Evolutionary conservation across 2,329 filamentous ascomycete species (phyloP).

Genomic region (Alternaria sp.): DNA sequence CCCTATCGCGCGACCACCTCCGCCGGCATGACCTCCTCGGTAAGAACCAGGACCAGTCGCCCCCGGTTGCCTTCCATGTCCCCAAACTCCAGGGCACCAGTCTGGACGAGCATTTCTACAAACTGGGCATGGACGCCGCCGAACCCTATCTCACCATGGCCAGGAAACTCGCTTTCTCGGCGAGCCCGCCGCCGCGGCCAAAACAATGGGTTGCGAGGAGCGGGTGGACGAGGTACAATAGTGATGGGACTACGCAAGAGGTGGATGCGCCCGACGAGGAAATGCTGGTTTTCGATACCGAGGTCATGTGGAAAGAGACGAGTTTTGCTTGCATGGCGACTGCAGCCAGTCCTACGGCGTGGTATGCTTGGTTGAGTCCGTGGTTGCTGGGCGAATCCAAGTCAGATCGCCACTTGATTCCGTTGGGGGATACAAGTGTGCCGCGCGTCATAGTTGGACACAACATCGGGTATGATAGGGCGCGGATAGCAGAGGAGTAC

Average conservation of each 20-base stretch:
- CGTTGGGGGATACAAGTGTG: conserved; percentile 78
- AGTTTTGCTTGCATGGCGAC: conserved; percentile 97
- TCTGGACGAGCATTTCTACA: conserved; percentile 93
- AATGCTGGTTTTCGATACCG: conserved; percentile 92
- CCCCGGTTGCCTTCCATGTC: conserved; percentile 85
- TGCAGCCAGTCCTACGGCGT: conserved; percentile 85
- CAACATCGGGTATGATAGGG: conserved; percentile 94
- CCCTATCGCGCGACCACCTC: conserved; percentile 84
- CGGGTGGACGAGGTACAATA: conserved; percentile 94
- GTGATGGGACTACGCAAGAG: conserved; percentile 74
- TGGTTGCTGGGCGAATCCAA: conserved; percentile 92
- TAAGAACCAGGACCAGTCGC: conserved; percentile 80
- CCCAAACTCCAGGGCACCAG: conserved; percentile 80
- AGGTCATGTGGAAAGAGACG: conserved; percentile 94
- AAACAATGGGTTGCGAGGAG: conserved; percentile 80
- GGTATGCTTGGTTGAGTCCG: conserved; percentile 98
- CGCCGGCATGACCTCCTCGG: conserved; percentile 85
- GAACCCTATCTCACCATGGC: conserved; percentile 83
- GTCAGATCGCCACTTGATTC: conserved; percentile 82
- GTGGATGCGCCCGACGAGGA: conserved; percentile 81
- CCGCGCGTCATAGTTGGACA: conserved; percentile 88
- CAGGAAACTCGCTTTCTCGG: conserved; percentile 72
- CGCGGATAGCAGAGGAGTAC: conserved; percentile 89
- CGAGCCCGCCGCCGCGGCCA: conserved; percentile 66
- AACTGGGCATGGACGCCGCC: conserved; percentile 83